These are phyloP conservation scores for Chiua sp. DNA, from an alignment of 1,284 basidiomycete genomes.

Conservation along the genomic window DNA sequence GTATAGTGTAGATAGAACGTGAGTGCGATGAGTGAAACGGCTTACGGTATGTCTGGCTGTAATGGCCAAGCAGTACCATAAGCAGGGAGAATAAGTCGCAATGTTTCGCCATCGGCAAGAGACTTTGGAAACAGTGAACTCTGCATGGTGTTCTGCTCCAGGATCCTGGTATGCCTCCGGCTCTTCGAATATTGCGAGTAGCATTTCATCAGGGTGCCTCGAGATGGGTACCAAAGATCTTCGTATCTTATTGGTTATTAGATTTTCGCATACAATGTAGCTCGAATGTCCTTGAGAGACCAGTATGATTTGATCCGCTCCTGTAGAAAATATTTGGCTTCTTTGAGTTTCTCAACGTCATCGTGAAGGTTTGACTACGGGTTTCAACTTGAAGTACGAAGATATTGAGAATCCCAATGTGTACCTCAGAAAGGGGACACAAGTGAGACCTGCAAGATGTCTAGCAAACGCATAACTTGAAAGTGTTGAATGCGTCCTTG, in stretches of 20 bases:
- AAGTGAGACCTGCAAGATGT: constrained; percentile 23
- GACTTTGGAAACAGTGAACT: constrained; percentile 34
- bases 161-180: constrained; percentile 32
- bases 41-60: no score
- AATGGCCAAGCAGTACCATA: constrained; percentile 34
- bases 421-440: constrained; percentile 14
- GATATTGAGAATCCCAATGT: constrained; percentile 2
- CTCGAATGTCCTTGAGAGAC: constrained; percentile 26
- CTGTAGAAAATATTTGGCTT: constrained; percentile 21
- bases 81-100: constrained; percentile 30
- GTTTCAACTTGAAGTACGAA: constrained; percentile 27
- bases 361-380: constrained; percentile 21
- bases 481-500: constrained; percentile 13
- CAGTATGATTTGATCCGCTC: constrained; percentile 21
- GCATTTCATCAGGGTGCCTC: constrained; percentile 35
- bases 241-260: constrained; percentile 37
- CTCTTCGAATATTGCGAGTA: constrained; percentile 37
- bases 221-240: constrained; percentile 35
- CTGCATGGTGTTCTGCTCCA: constrained; percentile 20
- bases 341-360: constrained; percentile 25
- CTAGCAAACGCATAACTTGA: constrained; percentile 20
- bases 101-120: constrained; percentile 37
- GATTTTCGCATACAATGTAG: constrained; percentile 15
- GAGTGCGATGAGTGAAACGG: no score
- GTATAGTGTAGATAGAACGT: no score